Evolutionary conservation across 176 grass and related monocot genomes (phyloP).

Genomic region (Carex parvula): DNA sequence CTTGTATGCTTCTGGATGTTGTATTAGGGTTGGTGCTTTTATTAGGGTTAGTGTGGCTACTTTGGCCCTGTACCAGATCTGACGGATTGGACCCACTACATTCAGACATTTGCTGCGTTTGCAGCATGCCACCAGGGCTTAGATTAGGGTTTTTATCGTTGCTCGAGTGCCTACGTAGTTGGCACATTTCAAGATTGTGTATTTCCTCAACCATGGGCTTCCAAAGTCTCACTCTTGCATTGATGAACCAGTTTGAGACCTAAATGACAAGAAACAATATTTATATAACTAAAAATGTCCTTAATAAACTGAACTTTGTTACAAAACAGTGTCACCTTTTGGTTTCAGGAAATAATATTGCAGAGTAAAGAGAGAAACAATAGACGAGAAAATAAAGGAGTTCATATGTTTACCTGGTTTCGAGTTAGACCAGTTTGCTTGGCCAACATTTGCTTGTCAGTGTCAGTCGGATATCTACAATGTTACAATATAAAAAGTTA

Average conservation of each 20-base stretch:
- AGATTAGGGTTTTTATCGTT: constrained; percentile 34
- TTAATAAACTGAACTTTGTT: constrained; percentile 15
- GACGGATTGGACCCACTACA: constrained; percentile 44
- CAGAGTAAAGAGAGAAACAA: neutral
- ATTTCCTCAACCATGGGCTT: constrained; percentile 99
- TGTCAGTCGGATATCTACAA: constrained; percentile 85
- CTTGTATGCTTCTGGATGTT: constrained; percentile 35
- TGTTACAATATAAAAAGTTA: neutral
- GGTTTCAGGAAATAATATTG: neutral
- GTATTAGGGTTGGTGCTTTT: constrained; percentile 37
- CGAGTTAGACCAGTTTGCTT: constrained; percentile 85
- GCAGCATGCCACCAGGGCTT: constrained; percentile 12
- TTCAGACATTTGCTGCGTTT: constrained; percentile 38
- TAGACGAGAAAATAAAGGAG: neutral
- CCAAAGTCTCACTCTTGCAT: constrained; percentile 94
- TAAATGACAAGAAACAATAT: constrained; percentile 5
- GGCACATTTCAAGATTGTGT: constrained; percentile 81
- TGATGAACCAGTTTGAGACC: constrained; percentile 99
- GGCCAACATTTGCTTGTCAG: constrained; percentile 82
- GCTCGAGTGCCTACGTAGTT: constrained; percentile 43
- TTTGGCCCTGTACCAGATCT: constrained; percentile 34
- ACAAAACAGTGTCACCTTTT: neutral
- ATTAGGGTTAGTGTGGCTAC: constrained; percentile 36
- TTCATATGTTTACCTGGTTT: constrained; percentile 23
- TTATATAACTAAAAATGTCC: constrained; percentile 25